Percentiles rank a stretch among this genome's conserved stretches.
These are phyloP conservation scores for Fusarium odoratissimum DNA, from an alignment of 2,329 filamentous ascomycete species.

Conservation along the genomic window DNA sequence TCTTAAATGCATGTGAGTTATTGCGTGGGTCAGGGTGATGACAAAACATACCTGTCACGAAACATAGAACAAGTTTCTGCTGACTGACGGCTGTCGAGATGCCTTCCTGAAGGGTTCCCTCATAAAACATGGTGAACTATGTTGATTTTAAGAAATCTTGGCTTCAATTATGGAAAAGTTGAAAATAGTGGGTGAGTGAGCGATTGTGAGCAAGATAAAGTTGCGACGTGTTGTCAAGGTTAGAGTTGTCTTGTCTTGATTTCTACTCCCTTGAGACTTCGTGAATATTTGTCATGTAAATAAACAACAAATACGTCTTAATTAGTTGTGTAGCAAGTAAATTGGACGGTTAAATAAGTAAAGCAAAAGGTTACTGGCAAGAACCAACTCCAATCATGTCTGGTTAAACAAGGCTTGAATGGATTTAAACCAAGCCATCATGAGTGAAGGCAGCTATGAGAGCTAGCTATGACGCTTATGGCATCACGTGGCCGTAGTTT, in stretches of 20 bases:
- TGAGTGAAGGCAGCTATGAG: constrained; percentile 11
- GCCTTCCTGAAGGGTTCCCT: constrained; percentile 82
- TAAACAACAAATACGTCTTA: background rate
- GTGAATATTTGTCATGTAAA: background rate
- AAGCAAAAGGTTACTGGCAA: background rate
- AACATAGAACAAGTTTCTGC: constrained; percentile 84
- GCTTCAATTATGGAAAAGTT: background rate
- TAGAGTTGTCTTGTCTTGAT: constrained; percentile 41
- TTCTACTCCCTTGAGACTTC: constrained; percentile 19
- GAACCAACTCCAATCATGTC: background rate
- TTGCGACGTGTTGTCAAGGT: constrained; percentile 12
- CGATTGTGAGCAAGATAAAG: background rate
- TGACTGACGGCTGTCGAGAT: constrained; percentile 80
- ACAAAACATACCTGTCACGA: constrained; percentile 75
- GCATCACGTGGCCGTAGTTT: constrained; percentile 27
- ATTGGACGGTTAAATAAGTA: background rate
- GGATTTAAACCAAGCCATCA: constrained; percentile 7
- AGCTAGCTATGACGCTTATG: constrained; percentile 30
- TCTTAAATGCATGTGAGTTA: constrained; percentile 33
- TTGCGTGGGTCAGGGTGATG: constrained; percentile 2
- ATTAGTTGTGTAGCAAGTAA: background rate
- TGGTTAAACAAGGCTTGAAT: background rate
- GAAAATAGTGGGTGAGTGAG: background rate
- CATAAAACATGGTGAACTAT: constrained; percentile 75
- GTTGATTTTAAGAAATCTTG: background rate